Conservation (phyloP, 306 rosid species). For the Ormosia semicastrata region DNA sequence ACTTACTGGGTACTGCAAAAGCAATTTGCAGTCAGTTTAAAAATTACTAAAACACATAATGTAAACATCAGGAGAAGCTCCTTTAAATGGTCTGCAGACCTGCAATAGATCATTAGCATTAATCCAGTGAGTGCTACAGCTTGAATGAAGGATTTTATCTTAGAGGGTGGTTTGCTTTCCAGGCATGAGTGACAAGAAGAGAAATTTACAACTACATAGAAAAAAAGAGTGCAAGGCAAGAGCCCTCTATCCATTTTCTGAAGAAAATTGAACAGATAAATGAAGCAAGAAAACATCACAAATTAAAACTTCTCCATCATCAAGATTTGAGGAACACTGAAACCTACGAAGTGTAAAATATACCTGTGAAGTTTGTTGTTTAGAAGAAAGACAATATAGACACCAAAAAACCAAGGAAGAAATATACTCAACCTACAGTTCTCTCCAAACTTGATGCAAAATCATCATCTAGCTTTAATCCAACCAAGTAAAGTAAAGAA, state of each 20-base stretch:
- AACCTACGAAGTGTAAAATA: background rate
- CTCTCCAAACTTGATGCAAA: background rate
- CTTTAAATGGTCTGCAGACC: background rate
- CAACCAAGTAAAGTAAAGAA: background rate
- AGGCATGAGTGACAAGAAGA: background rate
- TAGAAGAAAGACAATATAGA: conserved; percentile 3
- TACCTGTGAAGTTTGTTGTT: background rate
- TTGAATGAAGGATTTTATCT: background rate
- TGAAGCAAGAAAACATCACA: background rate
- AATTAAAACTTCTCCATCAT: background rate
- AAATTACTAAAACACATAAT: background rate
- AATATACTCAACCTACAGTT: background rate
- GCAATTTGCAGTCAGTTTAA: background rate
- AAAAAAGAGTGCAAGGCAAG: background rate
- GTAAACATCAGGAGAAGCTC: background rate
- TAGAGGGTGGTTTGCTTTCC: background rate
- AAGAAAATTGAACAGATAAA: background rate
- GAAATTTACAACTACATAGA: background rate
- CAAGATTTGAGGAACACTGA: background rate
- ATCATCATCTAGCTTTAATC: background rate
- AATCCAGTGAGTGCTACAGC: background rate
- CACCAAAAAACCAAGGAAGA: background rate
- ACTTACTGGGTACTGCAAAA: background rate
- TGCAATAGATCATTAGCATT: background rate
- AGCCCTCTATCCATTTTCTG: background rate